Conservation (phyloP, 257 asterid species). For the Rehmannia glutinosa region DNA sequence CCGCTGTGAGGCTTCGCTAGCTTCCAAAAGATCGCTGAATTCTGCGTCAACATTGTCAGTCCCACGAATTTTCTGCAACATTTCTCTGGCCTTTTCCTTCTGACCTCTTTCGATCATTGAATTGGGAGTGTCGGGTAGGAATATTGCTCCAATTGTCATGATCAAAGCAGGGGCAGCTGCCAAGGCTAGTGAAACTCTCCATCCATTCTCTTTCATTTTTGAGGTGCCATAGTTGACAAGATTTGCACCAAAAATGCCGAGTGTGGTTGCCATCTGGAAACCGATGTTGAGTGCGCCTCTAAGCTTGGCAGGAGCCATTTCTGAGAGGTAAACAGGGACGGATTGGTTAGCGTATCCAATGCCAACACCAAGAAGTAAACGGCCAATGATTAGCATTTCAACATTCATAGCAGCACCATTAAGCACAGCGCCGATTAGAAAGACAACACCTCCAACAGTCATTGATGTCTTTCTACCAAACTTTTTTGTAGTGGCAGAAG, state of each 20-base stretch:
- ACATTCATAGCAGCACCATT: slow-evolving; percentile 45
- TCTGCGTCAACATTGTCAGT: slow-evolving; percentile 32
- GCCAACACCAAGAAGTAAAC: slow-evolving; percentile 58
- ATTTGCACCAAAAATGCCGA: slow-evolving; percentile 35
- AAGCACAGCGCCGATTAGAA: slow-evolving; percentile 43
- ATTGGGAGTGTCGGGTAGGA: slow-evolving; percentile 66
- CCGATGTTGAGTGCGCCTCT: slow-evolving; percentile 44
- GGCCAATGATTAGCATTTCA: slow-evolving; percentile 55
- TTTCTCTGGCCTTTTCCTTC: slow-evolving; percentile 26
- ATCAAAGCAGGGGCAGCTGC: slow-evolving; percentile 52
- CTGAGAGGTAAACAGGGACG: slow-evolving; percentile 38
- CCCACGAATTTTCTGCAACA: slow-evolving; percentile 38
- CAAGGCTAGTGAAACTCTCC: slow-evolving; percentile 52
- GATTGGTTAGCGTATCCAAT: slow-evolving; percentile 63
- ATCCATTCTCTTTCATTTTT: slow-evolving; percentile 33
- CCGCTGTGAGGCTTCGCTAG: slow-evolving; percentile 34
- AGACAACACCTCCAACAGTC: slow-evolving; percentile 40
- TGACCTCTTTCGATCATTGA: slow-evolving; percentile 44
- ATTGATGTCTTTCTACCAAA: slow-evolving; percentile 50
- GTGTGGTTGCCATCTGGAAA: slow-evolving; percentile 36
- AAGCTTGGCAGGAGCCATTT: slow-evolving; percentile 40
- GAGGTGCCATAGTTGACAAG: slow-evolving; percentile 32
- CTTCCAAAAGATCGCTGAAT: slow-evolving; percentile 41
- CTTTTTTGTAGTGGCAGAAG: slow-evolving; percentile 45
- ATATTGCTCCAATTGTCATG: slow-evolving; percentile 42